phyloP scores from a whole-genome alignment of 768 basidiomycete species.

The Coprinellus micaceus region DNA sequence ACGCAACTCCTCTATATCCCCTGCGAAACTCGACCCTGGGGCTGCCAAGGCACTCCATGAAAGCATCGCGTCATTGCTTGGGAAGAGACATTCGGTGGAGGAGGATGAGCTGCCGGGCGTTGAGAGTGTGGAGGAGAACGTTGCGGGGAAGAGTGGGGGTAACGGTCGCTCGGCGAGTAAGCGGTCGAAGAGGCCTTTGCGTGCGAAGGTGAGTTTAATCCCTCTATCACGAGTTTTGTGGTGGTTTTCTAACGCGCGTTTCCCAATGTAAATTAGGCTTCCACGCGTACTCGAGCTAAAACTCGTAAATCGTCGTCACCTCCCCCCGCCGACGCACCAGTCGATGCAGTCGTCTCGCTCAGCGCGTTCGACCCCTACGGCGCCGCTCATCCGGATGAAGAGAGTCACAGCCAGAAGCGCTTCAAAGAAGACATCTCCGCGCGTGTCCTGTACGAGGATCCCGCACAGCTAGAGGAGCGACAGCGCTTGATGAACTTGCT shows the following conservation, averaged over 20 bases:
- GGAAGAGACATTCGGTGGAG: conserved; percentile 55
- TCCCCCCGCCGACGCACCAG: conserved; percentile 12
- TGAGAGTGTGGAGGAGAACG: conserved; percentile 2
- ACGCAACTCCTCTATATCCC: conserved; percentile 30
- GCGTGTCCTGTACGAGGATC: conserved; percentile 67
- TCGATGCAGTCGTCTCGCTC: conserved; percentile 18
- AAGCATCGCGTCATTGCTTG: conserved; percentile 63
- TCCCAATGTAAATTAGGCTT: conserved; percentile 20
- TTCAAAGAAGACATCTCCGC: conserved; percentile 18
- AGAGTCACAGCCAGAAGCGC: conserved; percentile 28
- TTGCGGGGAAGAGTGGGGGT: background rate
- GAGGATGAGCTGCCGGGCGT: conserved; percentile 25
- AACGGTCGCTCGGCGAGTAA: conserved; percentile 9
- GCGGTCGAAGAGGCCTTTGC: conserved; percentile 32
- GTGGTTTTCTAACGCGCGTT: background rate
- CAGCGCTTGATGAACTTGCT: conserved; percentile 55
- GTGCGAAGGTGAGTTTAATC: conserved; percentile 26
- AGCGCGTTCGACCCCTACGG: conserved; percentile 26
- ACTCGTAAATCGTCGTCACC: conserved; percentile 20
- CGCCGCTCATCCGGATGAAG: background rate
- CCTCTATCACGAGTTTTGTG: background rate
- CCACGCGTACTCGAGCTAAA: conserved; percentile 37
- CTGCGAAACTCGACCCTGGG: conserved; percentile 43
- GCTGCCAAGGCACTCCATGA: conserved; percentile 62
- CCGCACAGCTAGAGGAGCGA: conserved; percentile 56